Evolutionary conservation across 108 stramenopile genomes (phyloP), one percentile per base, ranked within the genome.

Genomic region (Conticribra guillardii): DNA sequence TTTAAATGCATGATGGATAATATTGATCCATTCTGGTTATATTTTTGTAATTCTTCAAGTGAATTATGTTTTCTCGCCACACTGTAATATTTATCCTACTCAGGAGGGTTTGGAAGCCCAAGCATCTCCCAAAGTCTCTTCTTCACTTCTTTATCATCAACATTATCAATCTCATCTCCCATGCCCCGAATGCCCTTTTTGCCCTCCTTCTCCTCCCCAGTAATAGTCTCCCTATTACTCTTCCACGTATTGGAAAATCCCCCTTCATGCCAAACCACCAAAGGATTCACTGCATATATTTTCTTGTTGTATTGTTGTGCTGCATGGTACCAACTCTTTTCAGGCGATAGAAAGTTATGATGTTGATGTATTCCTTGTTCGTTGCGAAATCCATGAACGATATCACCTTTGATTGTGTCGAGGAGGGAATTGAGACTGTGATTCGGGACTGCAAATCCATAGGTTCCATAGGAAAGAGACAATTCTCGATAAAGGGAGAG

Each of bases 191-290:
- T n/a, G n/a, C n/a, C n/a, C n/a, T n/a, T n/a, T n/a, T n/a, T n/a
- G n/a, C n/a, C n/a, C n/a, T 64, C 47, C 49, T 64, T 49, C 26
- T 64, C 62, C 16, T 64, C 45, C 24, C 62, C 62, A 9, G 62
- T 64, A 29, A 64, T 64, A 47, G 27, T 49, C 29, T 23, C 62
- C 28, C 62, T 23, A 51, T 64, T 30, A 24, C 27, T 50, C 30
- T 30, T 49, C 62, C 62, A 64, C 28, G 62, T 64, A 51, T 64
- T 64, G 2, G 62, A 64, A 64, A 64, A 64, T 64, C 62, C 62
- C 1, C 62, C 62, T 30, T 64, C 48, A 32, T 64, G 62, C 62
- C 62, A 64, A 0, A 48, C 18, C 5, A 49, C 62, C 62, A 64
- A 50, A 17, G 62, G 62, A 64, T 64, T 46, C 46, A 64, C 48